phyloP scores from a whole-genome alignment of 345 rosid genomes.

The Corchorus olitorius region DNA sequence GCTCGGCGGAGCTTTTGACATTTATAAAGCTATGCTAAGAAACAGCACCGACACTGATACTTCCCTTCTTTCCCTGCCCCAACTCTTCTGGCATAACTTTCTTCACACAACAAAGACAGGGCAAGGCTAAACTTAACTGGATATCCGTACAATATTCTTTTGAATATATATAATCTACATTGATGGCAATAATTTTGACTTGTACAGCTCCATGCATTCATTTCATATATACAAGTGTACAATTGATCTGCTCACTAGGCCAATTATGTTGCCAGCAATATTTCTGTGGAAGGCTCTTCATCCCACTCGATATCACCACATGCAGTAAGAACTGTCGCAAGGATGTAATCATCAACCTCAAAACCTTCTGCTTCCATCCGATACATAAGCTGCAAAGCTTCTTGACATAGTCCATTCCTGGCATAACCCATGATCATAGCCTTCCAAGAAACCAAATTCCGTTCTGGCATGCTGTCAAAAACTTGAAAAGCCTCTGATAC shows the following conservation, averaged over 20 bases:
- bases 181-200: background rate
- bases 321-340: conserved; percentile 55
- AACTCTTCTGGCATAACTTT: background rate
- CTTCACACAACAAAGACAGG: background rate
- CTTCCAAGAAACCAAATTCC: conserved; percentile 76
- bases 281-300: conserved; percentile 33
- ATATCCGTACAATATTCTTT: background rate
- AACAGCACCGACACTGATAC: background rate
- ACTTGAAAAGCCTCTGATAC: conserved; percentile 71
- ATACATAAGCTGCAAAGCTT: conserved; percentile 85
- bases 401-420: conserved; percentile 66
- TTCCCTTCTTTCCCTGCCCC: background rate
- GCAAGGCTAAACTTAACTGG: background rate
- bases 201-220: background rate
- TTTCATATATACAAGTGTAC: background rate
- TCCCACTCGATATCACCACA: conserved; percentile 69
- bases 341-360: conserved; percentile 70
- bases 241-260: background rate
- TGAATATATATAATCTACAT: background rate
- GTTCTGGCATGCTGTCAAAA: conserved; percentile 75
- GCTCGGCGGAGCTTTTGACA: background rate
- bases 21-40: background rate
- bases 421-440: conserved; percentile 85
- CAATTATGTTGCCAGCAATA: conserved; percentile 30
- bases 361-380: conserved; percentile 78